These are phyloP conservation scores for Vitis hybrid DNA, from an alignment of 177 flowering plant species.

Conservation along the genomic window DNA sequence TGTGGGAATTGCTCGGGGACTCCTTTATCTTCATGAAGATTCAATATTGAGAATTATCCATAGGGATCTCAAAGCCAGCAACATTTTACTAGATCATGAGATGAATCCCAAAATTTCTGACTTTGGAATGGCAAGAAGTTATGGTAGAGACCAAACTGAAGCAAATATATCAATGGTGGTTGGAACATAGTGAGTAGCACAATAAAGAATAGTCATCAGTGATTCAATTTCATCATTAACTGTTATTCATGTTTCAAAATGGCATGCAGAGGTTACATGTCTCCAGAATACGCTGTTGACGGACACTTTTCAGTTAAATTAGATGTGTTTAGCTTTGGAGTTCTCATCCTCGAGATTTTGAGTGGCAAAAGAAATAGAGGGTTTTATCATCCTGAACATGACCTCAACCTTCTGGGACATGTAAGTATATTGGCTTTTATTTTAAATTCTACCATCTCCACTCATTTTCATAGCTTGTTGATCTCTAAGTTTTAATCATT, in stretches of 20 bases:
- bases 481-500: background rate
- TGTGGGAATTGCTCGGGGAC: constrained; percentile 20
- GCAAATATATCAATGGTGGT: constrained; percentile 16
- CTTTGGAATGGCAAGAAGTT: constrained; percentile 13
- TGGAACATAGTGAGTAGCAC: constrained; percentile 16
- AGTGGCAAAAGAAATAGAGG: constrained; percentile 28
- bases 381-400: constrained; percentile 9
- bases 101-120: constrained; percentile 26
- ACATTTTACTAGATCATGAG: constrained; percentile 30
- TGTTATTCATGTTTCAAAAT: background rate
- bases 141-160: constrained; percentile 9
- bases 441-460: background rate
- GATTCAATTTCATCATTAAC: background rate
- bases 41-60: constrained; percentile 29
- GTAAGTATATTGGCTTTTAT: constrained; percentile 1
- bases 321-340: constrained; percentile 29
- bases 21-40: constrained; percentile 27
- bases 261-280: constrained; percentile 22
- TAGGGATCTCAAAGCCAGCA: constrained; percentile 38
- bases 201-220: background rate
- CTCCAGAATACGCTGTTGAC: constrained; percentile 30
- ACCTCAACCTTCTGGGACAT: constrained; percentile 14
- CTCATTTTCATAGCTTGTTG: background rate
- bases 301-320: constrained; percentile 27
- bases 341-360: constrained; percentile 23